Conservation (phyloP, 176 grass and related monocot genomes). For the Panicum miliaceum region DNA sequence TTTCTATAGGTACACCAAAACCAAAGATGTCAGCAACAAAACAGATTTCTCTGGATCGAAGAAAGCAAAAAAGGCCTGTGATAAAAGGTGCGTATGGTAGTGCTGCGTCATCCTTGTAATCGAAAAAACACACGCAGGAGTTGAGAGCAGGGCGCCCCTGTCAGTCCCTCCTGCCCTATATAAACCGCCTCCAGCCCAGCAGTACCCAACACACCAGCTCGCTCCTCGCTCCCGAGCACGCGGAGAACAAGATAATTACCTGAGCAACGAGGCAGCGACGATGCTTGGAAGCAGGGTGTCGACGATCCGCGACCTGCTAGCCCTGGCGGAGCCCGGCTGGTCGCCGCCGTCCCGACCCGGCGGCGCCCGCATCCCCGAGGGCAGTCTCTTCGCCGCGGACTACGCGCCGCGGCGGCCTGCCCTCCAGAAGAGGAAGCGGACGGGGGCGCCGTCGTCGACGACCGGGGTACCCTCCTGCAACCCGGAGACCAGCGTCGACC, state of each 20-base stretch:
- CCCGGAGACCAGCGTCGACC: constrained; percentile 44
- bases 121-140: background rate
- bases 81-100: background rate
- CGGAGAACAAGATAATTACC: background rate
- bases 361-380: background rate
- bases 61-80: background rate
- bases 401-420: background rate
- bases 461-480: constrained; percentile 29
- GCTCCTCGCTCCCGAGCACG: background rate
- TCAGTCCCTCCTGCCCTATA: background rate
- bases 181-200: background rate
- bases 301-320: background rate
- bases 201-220: background rate
- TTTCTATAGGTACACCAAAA: background rate
- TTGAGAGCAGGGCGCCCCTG: background rate
- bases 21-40: background rate
- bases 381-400: background rate
- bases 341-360: background rate
- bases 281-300: background rate
- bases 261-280: background rate
- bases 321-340: background rate
- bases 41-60: background rate
- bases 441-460: too few relatives aligned
- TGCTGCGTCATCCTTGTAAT: background rate
- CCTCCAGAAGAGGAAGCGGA: background rate